Evolutionary conservation across 305 asterid species (phyloP).

Genomic region (Petunia hybrid): DNA sequence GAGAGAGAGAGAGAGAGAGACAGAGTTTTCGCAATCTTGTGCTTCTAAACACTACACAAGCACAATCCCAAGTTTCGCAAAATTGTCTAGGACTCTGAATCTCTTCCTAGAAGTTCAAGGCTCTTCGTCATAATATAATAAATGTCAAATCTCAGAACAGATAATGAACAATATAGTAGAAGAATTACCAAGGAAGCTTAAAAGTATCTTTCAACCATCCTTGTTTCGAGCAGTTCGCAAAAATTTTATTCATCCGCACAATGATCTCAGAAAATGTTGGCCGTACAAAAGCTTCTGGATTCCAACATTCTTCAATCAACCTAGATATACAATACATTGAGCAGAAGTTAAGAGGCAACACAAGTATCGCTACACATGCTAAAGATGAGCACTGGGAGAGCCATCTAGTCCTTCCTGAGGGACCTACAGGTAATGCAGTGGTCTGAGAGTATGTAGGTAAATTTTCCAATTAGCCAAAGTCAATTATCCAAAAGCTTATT

Average conservation of each 20-base stretch:
- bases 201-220: constrained; percentile 99
- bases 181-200: constrained; percentile 87
- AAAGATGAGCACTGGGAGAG: neutral
- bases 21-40: neutral
- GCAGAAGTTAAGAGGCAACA: constrained; percentile 27
- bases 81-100: neutral
- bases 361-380: neutral
- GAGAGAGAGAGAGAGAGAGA: constrained; percentile 2
- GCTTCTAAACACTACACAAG: neutral
- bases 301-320: constrained; percentile 97
- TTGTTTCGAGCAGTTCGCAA: constrained; percentile 69
- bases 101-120: neutral
- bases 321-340: constrained; percentile 44
- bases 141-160: constrained; percentile 15
- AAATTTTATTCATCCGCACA: constrained; percentile 71
- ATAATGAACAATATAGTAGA: neutral
- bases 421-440: neutral
- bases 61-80: neutral
- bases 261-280: constrained; percentile 85
- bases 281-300: constrained; percentile 60
- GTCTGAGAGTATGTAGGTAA: neutral
- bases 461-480: neutral
- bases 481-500: constrained; percentile 3
- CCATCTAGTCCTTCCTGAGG: constrained; percentile 14
- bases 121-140: constrained; percentile 14